Conservation (phyloP, 139 green algal species). For the Coccomyxa sp. region DNA sequence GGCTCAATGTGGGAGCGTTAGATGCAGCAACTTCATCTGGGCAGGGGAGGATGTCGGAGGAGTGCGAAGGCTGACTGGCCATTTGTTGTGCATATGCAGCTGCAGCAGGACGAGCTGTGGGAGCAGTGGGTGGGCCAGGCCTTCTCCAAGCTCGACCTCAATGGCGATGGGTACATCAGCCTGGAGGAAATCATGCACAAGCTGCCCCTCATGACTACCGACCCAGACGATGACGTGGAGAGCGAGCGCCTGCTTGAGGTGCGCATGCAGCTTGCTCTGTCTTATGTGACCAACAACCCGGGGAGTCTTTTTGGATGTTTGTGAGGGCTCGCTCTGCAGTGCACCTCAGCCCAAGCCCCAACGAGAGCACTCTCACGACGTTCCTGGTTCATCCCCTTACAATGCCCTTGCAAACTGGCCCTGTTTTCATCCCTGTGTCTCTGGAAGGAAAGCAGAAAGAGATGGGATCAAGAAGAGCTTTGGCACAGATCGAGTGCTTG, state of each 20-base stretch:
- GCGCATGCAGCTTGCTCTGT: not conserved
- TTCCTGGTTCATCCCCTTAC: too few relatives aligned
- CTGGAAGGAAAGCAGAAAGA: too few relatives aligned
- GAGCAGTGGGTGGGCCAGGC: slow-evolving; percentile 42
- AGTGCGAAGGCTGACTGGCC: too few relatives aligned
- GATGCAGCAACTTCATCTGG: too few relatives aligned
- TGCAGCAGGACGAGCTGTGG: slow-evolving; percentile 44
- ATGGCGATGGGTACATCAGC: slow-evolving; percentile 77
- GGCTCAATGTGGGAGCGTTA: too few relatives aligned
- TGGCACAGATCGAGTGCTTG: not conserved
- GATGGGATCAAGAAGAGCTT: not conserved
- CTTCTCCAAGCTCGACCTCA: slow-evolving; percentile 73
- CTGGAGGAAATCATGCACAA: slow-evolving; percentile 71
- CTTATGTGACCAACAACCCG: not conserved
- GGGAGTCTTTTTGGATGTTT: not conserved
- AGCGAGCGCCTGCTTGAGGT: slow-evolving; percentile 18
- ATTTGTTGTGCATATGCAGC: not conserved
- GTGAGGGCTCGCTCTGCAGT: not conserved
- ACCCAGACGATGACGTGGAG: slow-evolving; percentile 1
- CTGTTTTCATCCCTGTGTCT: not conserved
- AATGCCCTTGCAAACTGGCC: not conserved
- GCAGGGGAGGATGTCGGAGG: too few relatives aligned
- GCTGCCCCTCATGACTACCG: slow-evolving; percentile 36
- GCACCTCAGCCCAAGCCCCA: not conserved
- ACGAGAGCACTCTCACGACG: not conserved